These are phyloP conservation scores for Entomortierella chlamydospora DNA, from an alignment of 192 early-diverging fungal species.

Conservation along the genomic window DNA sequence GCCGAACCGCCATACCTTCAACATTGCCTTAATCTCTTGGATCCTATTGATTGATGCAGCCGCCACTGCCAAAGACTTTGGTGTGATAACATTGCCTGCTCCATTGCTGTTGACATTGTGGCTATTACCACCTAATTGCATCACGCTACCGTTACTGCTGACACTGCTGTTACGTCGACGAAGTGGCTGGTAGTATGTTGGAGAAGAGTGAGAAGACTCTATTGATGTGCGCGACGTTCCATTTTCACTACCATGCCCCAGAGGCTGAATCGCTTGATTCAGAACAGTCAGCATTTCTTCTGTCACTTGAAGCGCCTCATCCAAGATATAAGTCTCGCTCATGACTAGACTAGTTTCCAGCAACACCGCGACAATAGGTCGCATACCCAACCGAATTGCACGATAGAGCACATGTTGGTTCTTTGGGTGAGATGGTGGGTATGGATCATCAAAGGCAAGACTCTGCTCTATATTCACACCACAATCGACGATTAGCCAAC, in stretches of 20 bases:
- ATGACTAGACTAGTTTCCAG: slow-evolving; percentile 43
- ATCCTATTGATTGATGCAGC: slow-evolving; percentile 34
- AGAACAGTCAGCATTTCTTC: slow-evolving; percentile 32
- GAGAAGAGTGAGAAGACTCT: slow-evolving; percentile 9
- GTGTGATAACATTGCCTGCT: slow-evolving; percentile 22
- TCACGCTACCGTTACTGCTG: slow-evolving; percentile 28
- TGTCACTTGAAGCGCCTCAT: slow-evolving; percentile 48
- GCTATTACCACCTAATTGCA: neutral
- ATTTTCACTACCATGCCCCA: neutral
- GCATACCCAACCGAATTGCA: slow-evolving; percentile 48
- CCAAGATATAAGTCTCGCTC: slow-evolving; percentile 38
- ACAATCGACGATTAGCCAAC: slow-evolving; percentile 47
- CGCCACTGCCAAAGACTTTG: slow-evolving; percentile 32
- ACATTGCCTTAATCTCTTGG: slow-evolving; percentile 40
- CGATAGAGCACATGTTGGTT: slow-evolving; percentile 47
- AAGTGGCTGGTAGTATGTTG: neutral
- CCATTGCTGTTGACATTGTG: neutral
- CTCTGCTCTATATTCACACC: slow-evolving; percentile 26
- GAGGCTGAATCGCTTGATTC: slow-evolving; percentile 19
- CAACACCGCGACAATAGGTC: slow-evolving; percentile 42
- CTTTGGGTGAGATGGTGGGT: slow-evolving; percentile 40
- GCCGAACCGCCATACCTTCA: slow-evolving; percentile 48
- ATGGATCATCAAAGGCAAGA: slow-evolving; percentile 36
- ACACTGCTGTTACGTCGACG: slow-evolving; percentile 42
- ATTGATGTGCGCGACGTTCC: slow-evolving; percentile 9